Conservation (phyloP, 2,329 filamentous ascomycete genomes). For the Aspergillus alliaceus region DNA sequence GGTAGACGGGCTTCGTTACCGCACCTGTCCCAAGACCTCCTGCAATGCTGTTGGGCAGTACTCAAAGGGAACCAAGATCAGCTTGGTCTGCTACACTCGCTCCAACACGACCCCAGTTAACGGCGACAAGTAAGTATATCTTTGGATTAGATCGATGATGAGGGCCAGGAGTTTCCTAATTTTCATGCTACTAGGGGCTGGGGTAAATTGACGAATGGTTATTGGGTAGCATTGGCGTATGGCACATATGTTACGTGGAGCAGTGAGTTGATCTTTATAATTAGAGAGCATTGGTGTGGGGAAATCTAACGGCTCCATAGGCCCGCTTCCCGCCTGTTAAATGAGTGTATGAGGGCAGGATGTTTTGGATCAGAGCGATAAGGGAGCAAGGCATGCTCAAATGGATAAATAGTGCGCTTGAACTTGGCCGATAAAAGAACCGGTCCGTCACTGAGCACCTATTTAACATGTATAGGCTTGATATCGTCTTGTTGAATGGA, state of each 20-base stretch:
- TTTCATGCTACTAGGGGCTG: background rate
- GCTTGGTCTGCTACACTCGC: background rate
- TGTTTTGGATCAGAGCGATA: too few species aligned
- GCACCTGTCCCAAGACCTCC: background rate
- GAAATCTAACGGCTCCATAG: too few species aligned
- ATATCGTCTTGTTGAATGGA: too few species aligned
- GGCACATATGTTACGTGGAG: background rate
- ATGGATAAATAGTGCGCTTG: too few species aligned
- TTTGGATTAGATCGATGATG: fast-evolving
- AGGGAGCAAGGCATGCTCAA: too few species aligned
- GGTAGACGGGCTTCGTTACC: background rate
- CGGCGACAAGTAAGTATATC: background rate
- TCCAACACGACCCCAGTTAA: background rate
- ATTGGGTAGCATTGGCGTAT: background rate
- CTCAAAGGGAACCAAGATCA: background rate
- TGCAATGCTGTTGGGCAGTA: background rate
- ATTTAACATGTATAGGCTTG: too few species aligned
- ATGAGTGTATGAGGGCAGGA: background rate
- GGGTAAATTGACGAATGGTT: background rate
- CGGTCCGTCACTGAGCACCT: too few species aligned
- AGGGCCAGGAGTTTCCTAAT: background rate
- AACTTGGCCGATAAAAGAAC: too few species aligned
- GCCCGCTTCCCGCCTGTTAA: background rate
- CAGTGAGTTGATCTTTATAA: background rate
- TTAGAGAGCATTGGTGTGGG: too few species aligned